Evolutionary conservation across 768 basidiomycete species (phyloP).

Genomic region (Serendipita indica): DNA sequence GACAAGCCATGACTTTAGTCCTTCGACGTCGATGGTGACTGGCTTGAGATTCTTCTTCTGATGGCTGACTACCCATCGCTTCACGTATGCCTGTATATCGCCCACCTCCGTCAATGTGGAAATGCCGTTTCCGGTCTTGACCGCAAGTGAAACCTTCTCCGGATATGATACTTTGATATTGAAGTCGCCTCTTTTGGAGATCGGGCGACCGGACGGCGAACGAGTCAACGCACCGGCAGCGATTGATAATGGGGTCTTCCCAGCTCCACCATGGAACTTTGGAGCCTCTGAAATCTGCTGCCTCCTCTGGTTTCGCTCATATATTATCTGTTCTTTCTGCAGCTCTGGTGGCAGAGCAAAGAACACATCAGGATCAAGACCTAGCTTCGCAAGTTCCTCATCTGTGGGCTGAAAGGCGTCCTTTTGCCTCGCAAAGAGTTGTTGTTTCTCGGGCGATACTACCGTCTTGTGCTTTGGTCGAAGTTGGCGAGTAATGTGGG

Average conservation of each 20-base stretch:
- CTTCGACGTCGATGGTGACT: conserved; percentile 56
- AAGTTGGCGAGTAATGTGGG: conserved; percentile 48
- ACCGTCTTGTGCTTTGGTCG: conserved; percentile 38
- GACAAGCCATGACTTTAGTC: conserved; percentile 57
- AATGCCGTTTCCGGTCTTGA: conserved; percentile 25
- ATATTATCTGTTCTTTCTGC: conserved; percentile 61
- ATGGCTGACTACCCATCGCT: conserved; percentile 60
- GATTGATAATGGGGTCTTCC: no score
- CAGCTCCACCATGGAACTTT: conserved; percentile 11
- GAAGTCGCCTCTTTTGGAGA: conserved; percentile 41
- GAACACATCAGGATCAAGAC: conserved; percentile 64
- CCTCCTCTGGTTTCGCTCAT: conserved; percentile 14
- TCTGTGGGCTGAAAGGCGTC: conserved; percentile 34
- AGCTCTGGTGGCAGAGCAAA: conserved; percentile 43
- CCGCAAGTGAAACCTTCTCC: background rate
- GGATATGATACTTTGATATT: conserved; percentile 32
- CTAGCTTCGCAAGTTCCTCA: conserved; percentile 44
- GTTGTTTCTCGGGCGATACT: conserved; percentile 25
- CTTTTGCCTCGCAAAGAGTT: conserved; percentile 26
- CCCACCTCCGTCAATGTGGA: conserved; percentile 50
- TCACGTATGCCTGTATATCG: conserved; percentile 59
- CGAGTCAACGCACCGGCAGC: conserved; percentile 12
- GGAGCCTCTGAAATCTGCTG: conserved; percentile 15
- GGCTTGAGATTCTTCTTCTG: conserved; percentile 38
- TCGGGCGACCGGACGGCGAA: conserved; percentile 31